Conservation (phyloP, 2,329 filamentous ascomycete species). For the Lachnellula arida region DNA sequence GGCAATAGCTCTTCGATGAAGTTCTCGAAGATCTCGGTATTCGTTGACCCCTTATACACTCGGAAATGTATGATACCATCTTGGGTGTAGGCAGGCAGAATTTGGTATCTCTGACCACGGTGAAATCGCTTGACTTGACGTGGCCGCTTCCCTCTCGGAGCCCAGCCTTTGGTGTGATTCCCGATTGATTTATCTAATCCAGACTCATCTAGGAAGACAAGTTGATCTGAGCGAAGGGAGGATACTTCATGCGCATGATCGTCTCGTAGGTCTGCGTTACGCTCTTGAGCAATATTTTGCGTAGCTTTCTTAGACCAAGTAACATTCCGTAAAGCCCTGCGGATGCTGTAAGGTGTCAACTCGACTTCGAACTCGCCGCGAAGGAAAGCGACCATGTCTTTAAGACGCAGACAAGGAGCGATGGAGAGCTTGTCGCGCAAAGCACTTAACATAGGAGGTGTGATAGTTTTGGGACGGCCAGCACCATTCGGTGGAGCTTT, state of each 20-base stretch:
- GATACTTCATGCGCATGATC: conserved; percentile 32
- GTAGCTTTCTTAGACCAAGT: conserved; percentile 31
- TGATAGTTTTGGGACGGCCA: conserved; percentile 10
- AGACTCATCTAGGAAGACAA: conserved; percentile 36
- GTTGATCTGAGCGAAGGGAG: conserved; percentile 30
- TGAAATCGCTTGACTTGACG: conserved; percentile 22
- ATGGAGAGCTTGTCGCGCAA: too few species aligned
- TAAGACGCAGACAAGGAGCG: too few species aligned
- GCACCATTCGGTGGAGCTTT: conserved; percentile 17
- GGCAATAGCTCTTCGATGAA: conserved; percentile 32
- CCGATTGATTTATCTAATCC: conserved; percentile 33
- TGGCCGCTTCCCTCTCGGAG: conserved; percentile 28
- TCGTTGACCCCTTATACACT: conserved; percentile 27
- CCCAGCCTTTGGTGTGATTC: conserved; percentile 33
- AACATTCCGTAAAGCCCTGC: conserved; percentile 3
- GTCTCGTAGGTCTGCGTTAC: conserved; percentile 33
- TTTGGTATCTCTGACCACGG: conserved; percentile 20
- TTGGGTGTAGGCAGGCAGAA: conserved; percentile 21
- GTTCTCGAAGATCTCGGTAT: conserved; percentile 26
- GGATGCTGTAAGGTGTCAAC: conserved; percentile 6
- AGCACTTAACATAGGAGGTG: neutral
- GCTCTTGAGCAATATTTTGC: conserved; percentile 29
- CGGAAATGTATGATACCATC: conserved; percentile 22
- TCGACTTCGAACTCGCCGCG: neutral
- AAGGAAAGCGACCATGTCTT: conserved; percentile 6